phyloP scores from a whole-genome alignment of 2,329 filamentous ascomycete species.

The Colletotrichum eremochloae region DNA sequence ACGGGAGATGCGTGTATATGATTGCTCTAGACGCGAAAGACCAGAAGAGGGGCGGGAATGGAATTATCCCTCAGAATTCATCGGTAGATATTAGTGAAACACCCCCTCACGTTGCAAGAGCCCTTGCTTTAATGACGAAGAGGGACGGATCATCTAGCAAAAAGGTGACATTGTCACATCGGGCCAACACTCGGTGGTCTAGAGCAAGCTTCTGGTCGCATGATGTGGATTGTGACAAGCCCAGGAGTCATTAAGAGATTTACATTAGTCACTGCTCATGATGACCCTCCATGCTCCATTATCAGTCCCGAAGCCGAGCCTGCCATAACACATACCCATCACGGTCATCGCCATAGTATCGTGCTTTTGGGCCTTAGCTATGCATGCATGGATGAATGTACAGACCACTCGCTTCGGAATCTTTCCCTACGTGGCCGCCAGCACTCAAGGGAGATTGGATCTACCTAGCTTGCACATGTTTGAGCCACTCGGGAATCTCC shows the following conservation, averaged over 20 bases:
- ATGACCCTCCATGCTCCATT: background rate
- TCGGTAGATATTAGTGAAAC: background rate
- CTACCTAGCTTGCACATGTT: background rate
- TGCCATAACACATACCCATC: background rate
- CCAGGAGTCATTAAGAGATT: conserved; percentile 13
- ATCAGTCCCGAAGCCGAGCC: background rate
- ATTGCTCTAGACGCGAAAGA: too few relatives aligned
- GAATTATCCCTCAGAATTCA: background rate
- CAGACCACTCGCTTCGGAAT: background rate
- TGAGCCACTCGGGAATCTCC: conserved; percentile 1
- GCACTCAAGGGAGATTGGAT: background rate
- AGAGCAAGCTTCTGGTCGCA: background rate
- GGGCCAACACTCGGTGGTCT: background rate
- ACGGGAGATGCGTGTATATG: background rate
- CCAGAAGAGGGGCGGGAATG: background rate
- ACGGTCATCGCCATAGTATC: background rate
- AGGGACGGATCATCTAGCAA: background rate
- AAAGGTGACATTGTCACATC: background rate
- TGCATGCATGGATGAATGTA: background rate
- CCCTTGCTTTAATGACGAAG: background rate
- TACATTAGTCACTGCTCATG: background rate
- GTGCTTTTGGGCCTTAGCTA: background rate
- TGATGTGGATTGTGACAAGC: background rate
- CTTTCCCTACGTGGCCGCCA: background rate
- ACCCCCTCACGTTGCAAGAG: background rate